A percentile compares a stretch with the other conserved stretches of the same genome.
These are phyloP conservation scores for Gynostemma pentaphyllum DNA, from an alignment of 306 rosid genomes.

Conservation along the genomic window DNA sequence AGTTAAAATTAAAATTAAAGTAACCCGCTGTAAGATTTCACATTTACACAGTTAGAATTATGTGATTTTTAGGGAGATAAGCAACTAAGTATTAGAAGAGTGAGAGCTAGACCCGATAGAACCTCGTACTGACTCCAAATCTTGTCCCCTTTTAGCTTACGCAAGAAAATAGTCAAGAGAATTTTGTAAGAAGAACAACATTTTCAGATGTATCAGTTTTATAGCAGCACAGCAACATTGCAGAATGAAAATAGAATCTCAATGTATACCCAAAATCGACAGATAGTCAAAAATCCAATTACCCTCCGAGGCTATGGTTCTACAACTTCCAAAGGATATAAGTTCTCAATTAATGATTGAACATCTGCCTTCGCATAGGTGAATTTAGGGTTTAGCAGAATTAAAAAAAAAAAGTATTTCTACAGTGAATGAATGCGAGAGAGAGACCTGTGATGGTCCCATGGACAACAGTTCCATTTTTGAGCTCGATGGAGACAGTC, in stretches of 20 bases:
- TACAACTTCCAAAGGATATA: neutral
- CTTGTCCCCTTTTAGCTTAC: neutral
- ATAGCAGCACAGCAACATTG: neutral
- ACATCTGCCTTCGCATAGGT: neutral
- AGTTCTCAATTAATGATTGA: neutral
- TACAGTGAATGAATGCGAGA: neutral
- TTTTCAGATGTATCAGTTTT: neutral
- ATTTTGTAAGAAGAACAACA: neutral
- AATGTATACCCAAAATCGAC: neutral
- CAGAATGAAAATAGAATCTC: neutral
- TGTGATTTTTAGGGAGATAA: neutral
- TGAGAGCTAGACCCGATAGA: neutral
- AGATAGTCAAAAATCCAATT: neutral
- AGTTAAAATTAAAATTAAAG: neutral
- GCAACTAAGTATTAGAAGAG: too few relatives aligned
- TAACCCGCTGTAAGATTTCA: neutral
- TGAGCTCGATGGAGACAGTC: conserved; percentile 88
- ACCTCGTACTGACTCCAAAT: neutral
- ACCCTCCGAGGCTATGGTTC: neutral
- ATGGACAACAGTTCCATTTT: conserved; percentile 82
- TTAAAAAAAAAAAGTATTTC: neutral
- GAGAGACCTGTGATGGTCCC: conserved; percentile 68
- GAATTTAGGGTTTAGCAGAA: conserved; percentile 7
- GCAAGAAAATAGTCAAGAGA: neutral
- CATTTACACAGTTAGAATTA: neutral